Conservation (phyloP, 768 basidiomycete genomes). For the Agaricus sinodeliciosus region DNA sequence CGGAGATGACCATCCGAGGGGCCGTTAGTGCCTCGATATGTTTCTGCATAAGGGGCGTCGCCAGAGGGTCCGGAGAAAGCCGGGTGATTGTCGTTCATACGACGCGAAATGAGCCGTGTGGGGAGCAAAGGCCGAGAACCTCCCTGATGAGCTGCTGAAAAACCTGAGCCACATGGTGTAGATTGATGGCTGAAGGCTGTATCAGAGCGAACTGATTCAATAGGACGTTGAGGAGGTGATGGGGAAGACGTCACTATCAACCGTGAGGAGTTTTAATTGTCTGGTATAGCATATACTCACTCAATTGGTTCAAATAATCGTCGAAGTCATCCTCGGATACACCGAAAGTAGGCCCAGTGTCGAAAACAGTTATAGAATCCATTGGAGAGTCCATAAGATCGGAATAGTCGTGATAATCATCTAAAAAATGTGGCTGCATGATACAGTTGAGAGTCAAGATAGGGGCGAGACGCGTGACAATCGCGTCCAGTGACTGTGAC, state of each 20-base stretch:
- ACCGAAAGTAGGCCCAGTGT: not conserved
- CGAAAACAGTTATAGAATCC: not conserved
- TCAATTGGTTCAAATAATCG: conserved; percentile 6
- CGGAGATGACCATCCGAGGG: no score
- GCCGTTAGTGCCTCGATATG: no score
- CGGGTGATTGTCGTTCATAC: no score
- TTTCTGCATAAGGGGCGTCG: no score
- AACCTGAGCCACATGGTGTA: not conserved
- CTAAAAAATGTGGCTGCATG: not conserved
- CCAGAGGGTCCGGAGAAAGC: no score
- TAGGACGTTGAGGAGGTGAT: conserved; percentile 24
- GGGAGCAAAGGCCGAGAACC: no score
- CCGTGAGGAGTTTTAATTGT: not conserved
- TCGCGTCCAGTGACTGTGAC: not conserved
- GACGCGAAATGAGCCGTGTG: no score
- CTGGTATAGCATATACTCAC: conserved; percentile 12
- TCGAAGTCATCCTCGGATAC: conserved; percentile 11
- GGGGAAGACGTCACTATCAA: conserved; percentile 25
- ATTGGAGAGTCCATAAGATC: not conserved
- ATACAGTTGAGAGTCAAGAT: not conserved
- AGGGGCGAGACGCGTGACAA: not conserved
- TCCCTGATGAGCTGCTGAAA: not conserved
- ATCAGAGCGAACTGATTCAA: not conserved
- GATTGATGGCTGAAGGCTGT: not conserved
- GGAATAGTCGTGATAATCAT: conserved; percentile 4